Evolutionary conservation across 306 rosid genomes (phyloP).

Genomic region (Prunus kanzakura): DNA sequence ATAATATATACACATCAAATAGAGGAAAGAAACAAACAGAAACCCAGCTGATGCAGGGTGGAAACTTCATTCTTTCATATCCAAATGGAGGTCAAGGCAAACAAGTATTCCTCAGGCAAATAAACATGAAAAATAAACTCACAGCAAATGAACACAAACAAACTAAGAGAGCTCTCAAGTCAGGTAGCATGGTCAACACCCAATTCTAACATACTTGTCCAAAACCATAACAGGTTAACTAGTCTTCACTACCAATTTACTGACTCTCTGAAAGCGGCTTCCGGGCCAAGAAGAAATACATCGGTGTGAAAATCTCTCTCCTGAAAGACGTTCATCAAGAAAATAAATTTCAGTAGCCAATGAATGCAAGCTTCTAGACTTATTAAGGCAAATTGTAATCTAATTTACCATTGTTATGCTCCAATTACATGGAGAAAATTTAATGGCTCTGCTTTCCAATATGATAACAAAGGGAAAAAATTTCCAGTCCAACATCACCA

Average conservation of each 20-base stretch:
- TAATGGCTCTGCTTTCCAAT: too few relatives aligned
- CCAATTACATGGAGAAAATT: too few relatives aligned
- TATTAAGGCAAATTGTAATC: too few relatives aligned
- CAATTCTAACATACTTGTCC: slow-evolving; percentile 6
- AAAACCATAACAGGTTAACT: slow-evolving; percentile 4
- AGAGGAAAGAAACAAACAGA: background rate
- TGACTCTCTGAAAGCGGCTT: slow-evolving; percentile 53
- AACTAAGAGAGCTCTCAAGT: slow-evolving; percentile 10
- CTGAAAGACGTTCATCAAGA: slow-evolving; percentile 35
- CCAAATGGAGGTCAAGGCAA: background rate
- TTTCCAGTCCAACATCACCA: background rate
- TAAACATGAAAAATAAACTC: background rate
- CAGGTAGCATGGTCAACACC: background rate
- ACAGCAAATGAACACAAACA: slow-evolving; percentile 6
- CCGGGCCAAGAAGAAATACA: slow-evolving; percentile 93
- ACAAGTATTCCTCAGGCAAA: slow-evolving; percentile 11
- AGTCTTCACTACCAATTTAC: slow-evolving; percentile 11
- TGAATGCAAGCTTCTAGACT: background rate
- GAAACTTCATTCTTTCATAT: background rate
- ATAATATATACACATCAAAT: too few relatives aligned
- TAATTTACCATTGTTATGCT: too few relatives aligned
- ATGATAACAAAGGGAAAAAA: too few relatives aligned
- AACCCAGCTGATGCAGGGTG: background rate
- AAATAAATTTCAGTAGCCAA: slow-evolving; percentile 9
- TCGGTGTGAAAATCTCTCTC: slow-evolving; percentile 90